Base-by-base conservation (phyloP, 1,284 basidiomycete species). In the Heterobasidion irregulare region DNA sequence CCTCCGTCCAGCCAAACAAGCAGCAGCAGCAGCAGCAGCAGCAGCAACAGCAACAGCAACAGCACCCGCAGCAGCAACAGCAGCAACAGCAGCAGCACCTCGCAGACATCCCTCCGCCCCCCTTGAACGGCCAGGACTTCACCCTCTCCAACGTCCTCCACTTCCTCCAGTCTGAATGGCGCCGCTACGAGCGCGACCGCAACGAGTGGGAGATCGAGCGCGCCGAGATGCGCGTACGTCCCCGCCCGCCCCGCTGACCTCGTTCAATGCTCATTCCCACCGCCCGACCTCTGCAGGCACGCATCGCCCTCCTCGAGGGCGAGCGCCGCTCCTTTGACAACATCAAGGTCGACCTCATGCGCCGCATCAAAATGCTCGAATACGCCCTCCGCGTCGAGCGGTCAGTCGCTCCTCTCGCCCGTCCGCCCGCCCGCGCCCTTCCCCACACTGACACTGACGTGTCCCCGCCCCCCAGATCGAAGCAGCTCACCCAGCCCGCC, bases 151-250 rank as follows among this genome's bases (percentile, higher is more conserved):
- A 86, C 66, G 94, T 98, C 56, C 79, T 99, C 57, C 96, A 99
- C 74, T 98, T 94, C 71, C 80, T 99, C 50, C 97, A 99, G 74
- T 93, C 92, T 53, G 97, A 99, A 78, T 98, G 95, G 93, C 80
- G 97, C 59, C 80, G 93, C 58, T 95, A 94, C 68, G 95, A 98
- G 70, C 87, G 93, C 68, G 95, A 99, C 74, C 83, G 96, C 65
- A 99, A 99, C 70, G 95, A 98, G 72, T 99, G 95, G 96, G 96
- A 98, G 78, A 99, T 99, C 65, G 96, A 99, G 74, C 79, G 96
- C 63, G 96, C 97, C 38, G 96, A 99, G 73, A 97, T 99, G 94
- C 82, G 95, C 78, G 95, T 94, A 63, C 65, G 89, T 83, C n/a
- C 48, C 50, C 49, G 32, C 2, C 26, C 43, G 19, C 19, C 19